Evolutionary conservation across 2,329 filamentous ascomycete species (phyloP).

Genomic region (Paraphaeosphaeria sporulosa): DNA sequence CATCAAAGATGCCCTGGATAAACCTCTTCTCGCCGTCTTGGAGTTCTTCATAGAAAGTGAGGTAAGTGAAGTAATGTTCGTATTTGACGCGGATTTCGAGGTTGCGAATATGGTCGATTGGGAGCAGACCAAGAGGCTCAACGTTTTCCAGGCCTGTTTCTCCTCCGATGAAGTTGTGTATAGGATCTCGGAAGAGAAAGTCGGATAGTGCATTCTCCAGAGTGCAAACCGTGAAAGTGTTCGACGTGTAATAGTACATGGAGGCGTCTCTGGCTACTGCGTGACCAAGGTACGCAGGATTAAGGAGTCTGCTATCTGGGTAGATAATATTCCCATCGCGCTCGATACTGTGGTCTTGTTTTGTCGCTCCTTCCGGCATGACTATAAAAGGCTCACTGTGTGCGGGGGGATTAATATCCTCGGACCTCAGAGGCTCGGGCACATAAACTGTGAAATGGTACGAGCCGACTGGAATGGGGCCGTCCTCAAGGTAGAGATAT

Average conservation of each 20-base stretch:
- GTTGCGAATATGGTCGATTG: constrained; percentile 23
- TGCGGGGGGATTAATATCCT: not conserved
- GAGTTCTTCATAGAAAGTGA: constrained; percentile 1
- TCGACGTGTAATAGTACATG: constrained; percentile 28
- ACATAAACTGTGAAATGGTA: constrained; percentile 32
- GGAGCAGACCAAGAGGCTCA: constrained; percentile 14
- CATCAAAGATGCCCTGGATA: constrained; percentile 14
- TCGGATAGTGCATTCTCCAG: constrained; percentile 21
- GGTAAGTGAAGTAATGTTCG: constrained; percentile 23
- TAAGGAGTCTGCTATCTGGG: constrained; percentile 29
- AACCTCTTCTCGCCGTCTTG: constrained; percentile 20
- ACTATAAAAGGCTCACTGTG: constrained; percentile 6
- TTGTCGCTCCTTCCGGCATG: constrained; percentile 27
- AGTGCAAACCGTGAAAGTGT: constrained; percentile 34
- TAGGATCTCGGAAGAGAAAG: constrained; percentile 19
- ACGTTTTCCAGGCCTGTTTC: not conserved
- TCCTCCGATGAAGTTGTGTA: not conserved
- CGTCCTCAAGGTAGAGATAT: constrained; percentile 32
- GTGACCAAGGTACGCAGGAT: constrained; percentile 27
- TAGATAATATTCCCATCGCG: constrained; percentile 27
- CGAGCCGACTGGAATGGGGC: constrained; percentile 29
- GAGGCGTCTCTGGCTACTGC: constrained; percentile 23
- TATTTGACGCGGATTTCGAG: constrained; percentile 36
- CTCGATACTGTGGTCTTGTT: constrained; percentile 28
- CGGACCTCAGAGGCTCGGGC: constrained; percentile 1